phyloP scores from a whole-genome alignment of 2,329 filamentous ascomycete species.

The Penicillium sp. region DNA sequence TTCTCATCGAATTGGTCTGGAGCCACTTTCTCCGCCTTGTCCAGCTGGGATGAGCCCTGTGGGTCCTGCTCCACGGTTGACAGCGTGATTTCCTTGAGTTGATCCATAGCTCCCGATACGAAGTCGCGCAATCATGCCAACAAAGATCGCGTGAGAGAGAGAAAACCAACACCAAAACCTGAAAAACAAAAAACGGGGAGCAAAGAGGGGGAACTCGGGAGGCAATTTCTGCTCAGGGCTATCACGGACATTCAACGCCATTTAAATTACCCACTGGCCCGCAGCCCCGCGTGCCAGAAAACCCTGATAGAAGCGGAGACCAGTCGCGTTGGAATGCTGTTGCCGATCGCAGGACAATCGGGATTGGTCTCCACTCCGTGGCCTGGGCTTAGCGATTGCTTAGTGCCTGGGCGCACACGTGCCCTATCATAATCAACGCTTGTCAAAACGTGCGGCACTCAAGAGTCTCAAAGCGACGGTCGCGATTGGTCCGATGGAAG shows the following conservation, averaged over 20 bases:
- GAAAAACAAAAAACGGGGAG: neutral
- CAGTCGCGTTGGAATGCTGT: constrained; percentile 17
- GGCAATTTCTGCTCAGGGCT: neutral
- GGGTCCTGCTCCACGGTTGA: constrained; percentile 17
- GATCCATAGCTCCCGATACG: constrained; percentile 12
- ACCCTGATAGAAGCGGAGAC: constrained; percentile 1
- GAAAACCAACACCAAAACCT: neutral
- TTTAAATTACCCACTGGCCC: constrained; percentile 3
- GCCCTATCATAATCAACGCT: constrained; percentile 1
- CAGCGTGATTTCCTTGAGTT: constrained; percentile 10
- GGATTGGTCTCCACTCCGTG: constrained; percentile 4
- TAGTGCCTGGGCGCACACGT: constrained; percentile 5
- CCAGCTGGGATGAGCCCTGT: neutral
- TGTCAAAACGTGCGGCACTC: neutral
- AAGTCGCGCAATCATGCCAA: neutral
- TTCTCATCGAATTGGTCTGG: constrained; percentile 57
- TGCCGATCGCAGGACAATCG: constrained; percentile 19
- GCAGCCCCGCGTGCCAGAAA: constrained; percentile 12
- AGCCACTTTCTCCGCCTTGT: constrained; percentile 41
- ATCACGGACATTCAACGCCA: neutral
- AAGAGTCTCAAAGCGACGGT: neutral
- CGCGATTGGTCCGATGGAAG: neutral
- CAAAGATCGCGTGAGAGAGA: neutral
- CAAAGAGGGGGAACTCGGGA: neutral
- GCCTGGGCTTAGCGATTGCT: constrained; percentile 17